Conservation (phyloP, 2,329 filamentous ascomycete species). For the Rhynchosporium agropyri region DNA sequence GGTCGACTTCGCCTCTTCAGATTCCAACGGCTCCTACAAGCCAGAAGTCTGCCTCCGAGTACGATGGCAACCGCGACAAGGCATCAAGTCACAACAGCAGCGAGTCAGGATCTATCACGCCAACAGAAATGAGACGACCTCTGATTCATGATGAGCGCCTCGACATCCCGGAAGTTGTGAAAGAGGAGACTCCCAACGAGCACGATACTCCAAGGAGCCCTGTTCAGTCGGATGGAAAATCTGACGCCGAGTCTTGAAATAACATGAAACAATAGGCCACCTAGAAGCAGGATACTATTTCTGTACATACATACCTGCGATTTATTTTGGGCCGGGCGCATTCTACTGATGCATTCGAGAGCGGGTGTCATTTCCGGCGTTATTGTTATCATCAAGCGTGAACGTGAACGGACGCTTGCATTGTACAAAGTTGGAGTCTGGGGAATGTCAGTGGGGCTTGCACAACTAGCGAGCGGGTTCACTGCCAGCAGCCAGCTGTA, state of each 20-base stretch:
- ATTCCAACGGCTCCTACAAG: conserved; percentile 23
- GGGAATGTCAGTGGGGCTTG: not conserved
- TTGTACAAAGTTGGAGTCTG: not conserved
- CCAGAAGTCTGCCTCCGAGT: conserved; percentile 9
- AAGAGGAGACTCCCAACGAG: not conserved
- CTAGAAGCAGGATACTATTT: not conserved
- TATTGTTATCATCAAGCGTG: too few species aligned
- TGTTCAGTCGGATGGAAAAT: not conserved
- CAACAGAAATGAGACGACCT: conserved; percentile 14
- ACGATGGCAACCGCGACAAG: conserved; percentile 2
- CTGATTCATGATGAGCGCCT: conserved; percentile 29
- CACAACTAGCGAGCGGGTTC: not conserved
- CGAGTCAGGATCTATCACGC: conserved; percentile 28
- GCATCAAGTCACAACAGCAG: conserved; percentile 22
- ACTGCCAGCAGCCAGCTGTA: not conserved
- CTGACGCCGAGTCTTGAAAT: not conserved
- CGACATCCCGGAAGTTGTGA: conserved; percentile 1
- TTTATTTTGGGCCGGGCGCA: not conserved
- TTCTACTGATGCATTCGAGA: conserved; percentile 2
- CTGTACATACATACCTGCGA: conserved; percentile 1
- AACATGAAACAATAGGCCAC: not conserved
- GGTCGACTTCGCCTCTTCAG: conserved; percentile 17
- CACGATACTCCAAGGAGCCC: not conserved
- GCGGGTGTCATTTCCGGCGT: not conserved
- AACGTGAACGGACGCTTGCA: not conserved